Base-by-base conservation (phyloP, 1,284 basidiomycete genomes). In the Tetrapyrgos nigripes region DNA sequence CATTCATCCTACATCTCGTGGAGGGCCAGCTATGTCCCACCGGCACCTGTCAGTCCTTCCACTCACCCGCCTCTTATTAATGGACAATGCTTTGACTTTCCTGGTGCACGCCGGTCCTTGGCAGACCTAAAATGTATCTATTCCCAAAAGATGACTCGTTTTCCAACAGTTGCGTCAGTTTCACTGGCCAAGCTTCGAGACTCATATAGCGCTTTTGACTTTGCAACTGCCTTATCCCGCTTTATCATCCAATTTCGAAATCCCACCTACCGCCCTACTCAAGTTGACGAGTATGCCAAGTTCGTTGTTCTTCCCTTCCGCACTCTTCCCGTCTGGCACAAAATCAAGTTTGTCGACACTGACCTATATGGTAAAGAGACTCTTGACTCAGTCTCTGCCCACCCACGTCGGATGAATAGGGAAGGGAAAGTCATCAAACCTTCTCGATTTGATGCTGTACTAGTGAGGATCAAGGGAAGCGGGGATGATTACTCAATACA, bases 201-300 rank as follows among this genome's bases (percentile, higher is more conserved):
- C 19, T 0, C 19, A 14, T 75, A 76, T 50, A 66, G 71, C 1
- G 71, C 71, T 1, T 37, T 28, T 1, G 55, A 59, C 37, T 70
- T 77, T 43, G 57, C 52, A 8, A 64, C 69, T 19, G 72, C 71
- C 1, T 66, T 75, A 19, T 63, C 68, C 1, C 62, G 63, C 1
- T 75, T 65, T 46, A 57, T 71, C 14, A 62, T 67, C 3, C 46
- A 53, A 5, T 54, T 59, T 31, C 59, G 59, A 5, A 24, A 66
- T 28, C 65, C 67, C 0, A n/a, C 33, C 6, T 23, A 59, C 3
- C 40, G 57, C 0, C 27, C 24, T 1, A 47, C 45, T 0, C 59
- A 56, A 45, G 46, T 61, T 31, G 62, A 62, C 27, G 26, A 45
- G n/a, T 45, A 45, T 45, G 43, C 43, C 23, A 9, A 24, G 9